Base-by-base conservation (phyloP, 176 grass and related monocot genomes). In the Neostapfia colusana region DNA sequence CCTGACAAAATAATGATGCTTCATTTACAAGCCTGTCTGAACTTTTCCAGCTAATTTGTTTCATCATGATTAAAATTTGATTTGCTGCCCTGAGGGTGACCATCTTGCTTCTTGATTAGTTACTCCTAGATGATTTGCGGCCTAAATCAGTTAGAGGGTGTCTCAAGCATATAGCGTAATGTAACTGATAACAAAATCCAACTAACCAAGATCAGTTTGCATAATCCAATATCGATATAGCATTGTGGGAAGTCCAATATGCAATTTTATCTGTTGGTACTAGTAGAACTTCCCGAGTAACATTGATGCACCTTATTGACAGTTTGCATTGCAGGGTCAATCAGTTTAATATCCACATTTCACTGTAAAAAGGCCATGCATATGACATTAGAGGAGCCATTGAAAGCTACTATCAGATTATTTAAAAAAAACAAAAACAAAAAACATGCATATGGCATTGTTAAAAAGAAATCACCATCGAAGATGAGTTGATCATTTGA, bases 71-170 rank as follows among this genome's bases (percentile, higher is more conserved):
- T 59, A 58, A 12, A 39, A 17, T 60, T 7, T 53, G 6, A 21
- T 67, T 16, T 3, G 0, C 9, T 42, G 23, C 14, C 51, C 16
- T 46, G 2, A 64, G 16, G 18, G 21, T 24, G 61, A 37, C 12
- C 65, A 26, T 63, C n/a, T 67, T 43, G 24, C 58, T 62, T 43
- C 45, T 44, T 48, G 24, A 37, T 60, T 35, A 0, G 39, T 41
- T 35, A 81, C 14, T 51, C 10, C 55, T 49, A 53, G 14, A 49
- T 81, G 53, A 70, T 56, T 84, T 67, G 24, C 45, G 55, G 20
- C 18, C 13, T 27, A 40, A 73, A 68, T 27, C 10, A 56, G 28
- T 53, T 53, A n/a, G 10, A 26, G 3, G 10, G 16, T 28, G 37
- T 84, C 56, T 26, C 63, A 27, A 48, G 56, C 35, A 2, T 62